Percentiles rank a stretch among this genome's conserved stretches.
Evolutionary conservation across 306 rosid genomes (phyloP).

Genomic region (Trichosanthes truncata): DNA sequence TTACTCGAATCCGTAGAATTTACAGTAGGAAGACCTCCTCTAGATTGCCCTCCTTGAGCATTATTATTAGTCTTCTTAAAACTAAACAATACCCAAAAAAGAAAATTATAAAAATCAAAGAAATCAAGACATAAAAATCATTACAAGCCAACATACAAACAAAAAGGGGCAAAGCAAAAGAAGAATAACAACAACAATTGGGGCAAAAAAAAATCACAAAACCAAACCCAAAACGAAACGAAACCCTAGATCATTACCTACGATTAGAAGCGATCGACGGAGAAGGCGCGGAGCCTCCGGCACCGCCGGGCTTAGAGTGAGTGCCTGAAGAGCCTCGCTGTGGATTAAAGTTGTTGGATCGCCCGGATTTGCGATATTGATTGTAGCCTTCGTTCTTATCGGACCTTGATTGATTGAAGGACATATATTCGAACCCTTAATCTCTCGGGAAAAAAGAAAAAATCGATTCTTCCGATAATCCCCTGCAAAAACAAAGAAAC

Average conservation of each 20-base stretch:
- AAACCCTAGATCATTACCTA: constrained; percentile 35
- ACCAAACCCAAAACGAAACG: not conserved
- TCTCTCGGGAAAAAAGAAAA: constrained; percentile 19
- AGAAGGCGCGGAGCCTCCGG: constrained; percentile 60
- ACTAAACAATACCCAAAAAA: constrained; percentile 24
- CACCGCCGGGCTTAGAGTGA: constrained; percentile 60
- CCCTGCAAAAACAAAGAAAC: constrained; percentile 27
- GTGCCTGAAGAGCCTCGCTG: constrained; percentile 50
- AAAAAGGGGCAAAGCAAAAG: not conserved
- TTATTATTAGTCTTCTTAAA: constrained; percentile 60
- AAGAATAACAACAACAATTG: not conserved
- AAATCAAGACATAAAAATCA: not conserved
- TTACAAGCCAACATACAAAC: not conserved
- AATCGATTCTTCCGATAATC: not conserved
- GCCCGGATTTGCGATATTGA: constrained; percentile 52
- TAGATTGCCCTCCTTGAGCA: constrained; percentile 86
- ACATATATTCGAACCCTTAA: constrained; percentile 76
- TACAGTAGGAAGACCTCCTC: constrained; percentile 44
- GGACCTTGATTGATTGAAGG: constrained; percentile 92
- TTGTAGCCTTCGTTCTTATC: constrained; percentile 27
- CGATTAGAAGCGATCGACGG: constrained; percentile 40
- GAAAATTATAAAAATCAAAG: not conserved
- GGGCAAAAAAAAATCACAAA: not conserved
- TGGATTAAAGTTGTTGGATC: constrained; percentile 70
- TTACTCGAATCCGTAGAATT: constrained; percentile 41